Conservation (phyloP, 106 monocot species). For the Posidonia australis region DNA sequence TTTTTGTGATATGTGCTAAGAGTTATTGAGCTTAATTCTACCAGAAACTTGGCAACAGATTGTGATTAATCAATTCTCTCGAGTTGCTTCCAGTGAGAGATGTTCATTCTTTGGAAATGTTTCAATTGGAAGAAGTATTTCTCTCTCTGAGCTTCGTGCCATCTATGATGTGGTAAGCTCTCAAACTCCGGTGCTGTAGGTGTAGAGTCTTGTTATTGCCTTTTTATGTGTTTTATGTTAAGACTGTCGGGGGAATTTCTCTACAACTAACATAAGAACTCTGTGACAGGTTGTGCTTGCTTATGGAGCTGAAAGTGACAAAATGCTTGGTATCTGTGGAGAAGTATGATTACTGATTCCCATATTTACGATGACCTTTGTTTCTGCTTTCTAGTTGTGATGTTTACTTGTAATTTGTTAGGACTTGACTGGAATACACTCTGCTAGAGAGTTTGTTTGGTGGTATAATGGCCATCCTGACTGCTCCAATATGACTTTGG, state of each 20-base stretch:
- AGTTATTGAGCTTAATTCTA: conserved; percentile 17
- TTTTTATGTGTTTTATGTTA: not conserved
- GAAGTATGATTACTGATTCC: conserved; percentile 40
- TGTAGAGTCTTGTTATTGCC: no score
- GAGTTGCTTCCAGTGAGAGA: conserved; percentile 62
- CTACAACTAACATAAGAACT: no score
- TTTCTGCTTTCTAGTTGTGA: not conserved
- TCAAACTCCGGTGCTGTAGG: not conserved
- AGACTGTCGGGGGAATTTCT: no score
- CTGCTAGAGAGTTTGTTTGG: conserved; percentile 96
- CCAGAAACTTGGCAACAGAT: conserved; percentile 77
- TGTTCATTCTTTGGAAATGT: conserved; percentile 94
- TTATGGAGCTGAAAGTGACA: conserved; percentile 98
- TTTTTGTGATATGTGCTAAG: conserved; percentile 2
- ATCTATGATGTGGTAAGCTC: conserved; percentile 81
- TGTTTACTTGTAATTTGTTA: conserved; percentile 14
- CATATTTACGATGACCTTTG: not conserved
- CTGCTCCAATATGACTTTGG: conserved; percentile 38
- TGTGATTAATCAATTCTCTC: conserved; percentile 91
- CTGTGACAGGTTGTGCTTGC: conserved; percentile 32
- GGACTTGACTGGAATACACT: conserved; percentile 61
- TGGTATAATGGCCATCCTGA: conserved; percentile 99
- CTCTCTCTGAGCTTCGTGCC: conserved; percentile 58
- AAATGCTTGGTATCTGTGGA: conserved; percentile 61
- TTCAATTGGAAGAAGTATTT: conserved; percentile 49